Conservation (phyloP, 129 eudicot species). For the Saussurea involucrata region DNA sequence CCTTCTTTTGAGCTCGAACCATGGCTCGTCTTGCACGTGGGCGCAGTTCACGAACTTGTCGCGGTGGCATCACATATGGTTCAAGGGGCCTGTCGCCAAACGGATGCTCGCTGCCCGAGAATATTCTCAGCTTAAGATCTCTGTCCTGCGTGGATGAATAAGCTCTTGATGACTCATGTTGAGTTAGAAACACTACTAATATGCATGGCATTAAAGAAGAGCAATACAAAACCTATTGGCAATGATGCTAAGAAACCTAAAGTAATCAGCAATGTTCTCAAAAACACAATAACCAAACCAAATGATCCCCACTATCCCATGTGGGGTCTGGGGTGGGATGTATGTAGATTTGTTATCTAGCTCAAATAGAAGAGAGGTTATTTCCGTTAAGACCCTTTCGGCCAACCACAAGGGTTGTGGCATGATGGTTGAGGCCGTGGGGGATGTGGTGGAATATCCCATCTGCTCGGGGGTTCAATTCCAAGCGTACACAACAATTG, state of each 20-base stretch:
- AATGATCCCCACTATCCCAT: background rate
- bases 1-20: slow-evolving; percentile 81
- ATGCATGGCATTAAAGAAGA: background rate
- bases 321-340: background rate
- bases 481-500: too few relatives aligned
- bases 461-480: too few relatives aligned
- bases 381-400: background rate
- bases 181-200: background rate
- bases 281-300: background rate
- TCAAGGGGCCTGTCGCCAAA: slow-evolving; percentile 75
- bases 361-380: background rate
- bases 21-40: slow-evolving; percentile 88
- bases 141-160: slow-evolving; percentile 52
- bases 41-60: slow-evolving; percentile 87
- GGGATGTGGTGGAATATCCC: too few relatives aligned
- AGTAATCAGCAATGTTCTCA: background rate
- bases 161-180: background rate
- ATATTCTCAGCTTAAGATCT: slow-evolving; percentile 87
- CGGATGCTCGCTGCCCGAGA: slow-evolving; percentile 75
- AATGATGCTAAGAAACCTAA: background rate
- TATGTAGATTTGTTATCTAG: background rate
- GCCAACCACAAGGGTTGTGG: too few relatives aligned
- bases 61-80: slow-evolving; percentile 76
- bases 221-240: background rate
- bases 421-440: too few relatives aligned